phyloP scores from a whole-genome alignment of 148 eudicot genomes.

The Vaccinium darrowii region DNA sequence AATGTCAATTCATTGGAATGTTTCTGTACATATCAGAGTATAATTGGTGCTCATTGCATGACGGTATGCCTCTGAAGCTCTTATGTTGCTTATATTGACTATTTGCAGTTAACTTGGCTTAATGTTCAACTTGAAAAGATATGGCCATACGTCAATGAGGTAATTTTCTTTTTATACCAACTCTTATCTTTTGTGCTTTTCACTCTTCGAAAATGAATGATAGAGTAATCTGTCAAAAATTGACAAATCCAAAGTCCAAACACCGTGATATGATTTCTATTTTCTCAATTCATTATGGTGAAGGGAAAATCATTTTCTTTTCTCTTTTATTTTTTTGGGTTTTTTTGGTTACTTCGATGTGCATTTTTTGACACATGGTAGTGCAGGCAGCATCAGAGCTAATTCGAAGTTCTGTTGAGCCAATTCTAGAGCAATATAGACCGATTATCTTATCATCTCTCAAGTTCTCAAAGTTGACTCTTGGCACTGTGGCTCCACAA shows the following conservation, averaged over 20 bases:
- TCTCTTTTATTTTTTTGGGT: not conserved
- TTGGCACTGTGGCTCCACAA: conserved; percentile 90
- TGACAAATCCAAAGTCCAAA: not conserved
- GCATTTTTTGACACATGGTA: conserved; percentile 11
- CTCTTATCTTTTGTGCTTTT: not conserved
- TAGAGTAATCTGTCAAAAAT: not conserved
- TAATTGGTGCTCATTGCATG: not conserved
- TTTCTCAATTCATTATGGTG: not conserved
- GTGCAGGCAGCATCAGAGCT: conserved; percentile 84
- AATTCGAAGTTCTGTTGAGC: conserved; percentile 71
- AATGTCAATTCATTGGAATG: not conserved
- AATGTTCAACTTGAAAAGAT: conserved; percentile 66
- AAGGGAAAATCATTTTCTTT: not conserved
- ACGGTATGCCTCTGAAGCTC: not conserved
- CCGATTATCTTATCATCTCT: conserved; percentile 64
- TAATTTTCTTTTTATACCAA: conserved; percentile 15
- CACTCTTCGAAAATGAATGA: not conserved
- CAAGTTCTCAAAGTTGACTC: conserved; percentile 73
- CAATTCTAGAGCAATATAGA: conserved; percentile 78
- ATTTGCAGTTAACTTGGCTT: conserved; percentile 76
- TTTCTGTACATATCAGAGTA: not conserved
- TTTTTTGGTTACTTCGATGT: not conserved
- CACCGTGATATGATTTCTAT: not conserved
- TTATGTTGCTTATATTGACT: conserved; percentile 6
- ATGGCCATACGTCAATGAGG: conserved; percentile 90